Evolutionary conservation across 2,329 filamentous ascomycete genomes (phyloP), one percentile per base, ranked within the genome.

Genomic region (Escovopsis sp.): DNA sequence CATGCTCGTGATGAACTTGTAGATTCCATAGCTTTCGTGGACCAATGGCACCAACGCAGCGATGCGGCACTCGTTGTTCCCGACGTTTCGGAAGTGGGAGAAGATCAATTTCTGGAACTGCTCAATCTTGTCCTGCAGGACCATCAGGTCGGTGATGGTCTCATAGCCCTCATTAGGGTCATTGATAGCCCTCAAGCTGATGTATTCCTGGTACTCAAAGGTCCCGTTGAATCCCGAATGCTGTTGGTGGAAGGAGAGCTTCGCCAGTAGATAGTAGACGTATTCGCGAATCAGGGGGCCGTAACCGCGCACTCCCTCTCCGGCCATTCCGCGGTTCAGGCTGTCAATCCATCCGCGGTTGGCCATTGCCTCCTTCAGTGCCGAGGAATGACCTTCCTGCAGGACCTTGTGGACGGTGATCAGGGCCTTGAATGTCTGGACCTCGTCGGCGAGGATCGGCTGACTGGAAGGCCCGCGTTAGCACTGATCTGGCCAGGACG

Each of bases 1-100:
- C 91, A 98, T 98, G 81, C 91, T 98, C 0, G 91, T 98, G 50
- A 95, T 88, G 61, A 98, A 98, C 64, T 96, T 96, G 72, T 98
- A 98, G 53, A 98, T 96, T 39, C 91, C 91, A 63, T 96, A 98
- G 60, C 87, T 96, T 68, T 98, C 91, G 59, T 94, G 86, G 3
- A 98, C 91, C 36, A 98, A 68, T 3, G 88, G 86, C 19, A 96
- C 88, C 42, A 98, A 67, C 1, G 91, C 85, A 12, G 89, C 93
- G 55, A 98, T 98, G 48, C 89, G 77, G 62, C 89, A 96, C 62
- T 98, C 91, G 56, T 96, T 98, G 65, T 94, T 94, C 39, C 83
- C 80, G 26, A 88, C 84, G 50, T 80, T 78, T 46, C 88, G 80
- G 66, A 98, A 96, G 63, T 96, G 87, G 4, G 91, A 91, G 65